These are phyloP conservation scores for Colletotrichum liriopes DNA, from an alignment of 2,329 filamentous ascomycete genomes.

Conservation along the genomic window DNA sequence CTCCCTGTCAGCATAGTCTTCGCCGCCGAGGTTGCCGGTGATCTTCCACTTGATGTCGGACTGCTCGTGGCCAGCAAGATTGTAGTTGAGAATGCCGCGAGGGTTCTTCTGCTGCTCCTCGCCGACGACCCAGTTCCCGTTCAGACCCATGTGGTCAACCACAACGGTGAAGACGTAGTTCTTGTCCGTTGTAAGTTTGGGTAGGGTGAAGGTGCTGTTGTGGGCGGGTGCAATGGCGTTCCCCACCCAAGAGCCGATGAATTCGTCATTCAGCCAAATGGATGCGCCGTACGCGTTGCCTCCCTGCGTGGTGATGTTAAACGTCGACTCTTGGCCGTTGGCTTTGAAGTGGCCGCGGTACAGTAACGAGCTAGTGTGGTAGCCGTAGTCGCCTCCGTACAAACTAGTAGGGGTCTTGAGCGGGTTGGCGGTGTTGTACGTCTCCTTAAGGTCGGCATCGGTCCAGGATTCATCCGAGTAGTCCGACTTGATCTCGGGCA, in stretches of 20 bases:
- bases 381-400: constrained; percentile 80
- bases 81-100: constrained; percentile 72
- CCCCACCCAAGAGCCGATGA: constrained; percentile 75
- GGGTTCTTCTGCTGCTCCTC: constrained; percentile 71
- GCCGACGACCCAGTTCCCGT: constrained; percentile 73
- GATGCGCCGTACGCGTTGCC: constrained; percentile 76
- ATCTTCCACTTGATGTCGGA: constrained; percentile 71
- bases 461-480: constrained; percentile 61
- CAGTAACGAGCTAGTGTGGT: constrained; percentile 74
- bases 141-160: constrained; percentile 78
- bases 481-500: constrained; percentile 44
- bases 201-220: constrained; percentile 70
- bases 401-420: constrained; percentile 74
- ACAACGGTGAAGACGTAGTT: constrained; percentile 76
- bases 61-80: constrained; percentile 62
- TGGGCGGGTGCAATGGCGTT: constrained; percentile 61
- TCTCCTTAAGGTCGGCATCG: constrained; percentile 55
- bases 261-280: constrained; percentile 72
- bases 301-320: constrained; percentile 73
- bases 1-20: constrained; percentile 68
- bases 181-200: constrained; percentile 64
- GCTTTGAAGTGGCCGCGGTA: constrained; percentile 78
- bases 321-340: constrained; percentile 67
- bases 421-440: constrained; percentile 47
- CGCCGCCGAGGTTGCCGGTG: constrained; percentile 73